Conservation (phyloP, 1,284 basidiomycete genomes). For the Neotropicomus parvogracilis region DNA sequence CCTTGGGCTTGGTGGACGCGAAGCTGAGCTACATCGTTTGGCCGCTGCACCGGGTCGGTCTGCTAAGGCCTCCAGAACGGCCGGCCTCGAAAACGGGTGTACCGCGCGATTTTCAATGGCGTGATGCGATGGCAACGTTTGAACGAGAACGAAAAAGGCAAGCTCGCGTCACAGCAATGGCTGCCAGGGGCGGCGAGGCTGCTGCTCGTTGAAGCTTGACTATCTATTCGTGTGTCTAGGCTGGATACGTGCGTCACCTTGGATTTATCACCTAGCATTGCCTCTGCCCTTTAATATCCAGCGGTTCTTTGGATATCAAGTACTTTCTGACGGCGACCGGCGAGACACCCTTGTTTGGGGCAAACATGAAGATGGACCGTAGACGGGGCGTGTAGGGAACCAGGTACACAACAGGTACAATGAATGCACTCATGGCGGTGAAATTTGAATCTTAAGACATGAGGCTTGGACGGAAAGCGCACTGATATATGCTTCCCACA, state of each 20-base stretch:
- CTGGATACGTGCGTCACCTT: neutral
- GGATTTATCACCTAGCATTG: neutral
- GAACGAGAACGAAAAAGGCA: slow-evolving; percentile 45
- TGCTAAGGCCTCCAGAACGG: slow-evolving; percentile 30
- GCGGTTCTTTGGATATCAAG: too few species aligned
- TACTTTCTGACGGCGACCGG: slow-evolving; percentile 53
- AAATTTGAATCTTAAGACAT: neutral
- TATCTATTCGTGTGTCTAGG: neutral
- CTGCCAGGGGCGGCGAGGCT: slow-evolving; percentile 2
- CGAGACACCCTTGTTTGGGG: slow-evolving; percentile 53
- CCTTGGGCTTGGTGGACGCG: slow-evolving; percentile 59
- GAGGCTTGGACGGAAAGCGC: slow-evolving; percentile 7
- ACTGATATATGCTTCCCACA: slow-evolving; percentile 63
- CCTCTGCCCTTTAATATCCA: neutral
- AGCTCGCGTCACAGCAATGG: slow-evolving; percentile 37
- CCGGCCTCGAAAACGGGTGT: slow-evolving; percentile 20
- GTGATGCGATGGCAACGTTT: slow-evolving; percentile 42
- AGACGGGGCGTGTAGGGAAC: slow-evolving; percentile 64
- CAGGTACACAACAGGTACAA: slow-evolving; percentile 58
- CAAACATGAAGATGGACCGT: slow-evolving; percentile 51
- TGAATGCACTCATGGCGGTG: slow-evolving; percentile 49
- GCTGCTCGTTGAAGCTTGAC: slow-evolving; percentile 6
- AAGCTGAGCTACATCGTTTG: slow-evolving; percentile 58
- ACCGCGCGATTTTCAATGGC: slow-evolving; percentile 40
- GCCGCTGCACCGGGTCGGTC: slow-evolving; percentile 56